Base-by-base conservation (phyloP, 352 stramenopile genomes). In the Phytophthora fragariaefolia region DNA sequence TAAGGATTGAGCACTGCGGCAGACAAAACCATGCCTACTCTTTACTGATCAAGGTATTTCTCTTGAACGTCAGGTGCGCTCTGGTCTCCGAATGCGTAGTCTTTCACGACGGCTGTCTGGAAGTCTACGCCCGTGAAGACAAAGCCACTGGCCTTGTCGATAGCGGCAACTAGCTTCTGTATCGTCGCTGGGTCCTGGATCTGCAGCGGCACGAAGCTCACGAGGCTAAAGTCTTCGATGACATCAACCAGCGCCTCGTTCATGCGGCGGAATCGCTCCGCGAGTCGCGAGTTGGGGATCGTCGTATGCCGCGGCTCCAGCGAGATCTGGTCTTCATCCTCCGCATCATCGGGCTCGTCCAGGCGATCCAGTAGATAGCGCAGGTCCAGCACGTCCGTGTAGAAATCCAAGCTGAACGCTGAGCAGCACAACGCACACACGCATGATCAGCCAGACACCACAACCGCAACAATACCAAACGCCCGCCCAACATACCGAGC, bases 401-500 rank as follows among this genome's bases (percentile, higher is more conserved):
- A 96, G 58, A 94, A 96, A 62, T 96, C 87, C 59, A 96, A 80
- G 61, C 92, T 96, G 71, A 94, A 96, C 1, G 87, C 84, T 87
- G 49, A 48, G 36, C 18, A 65, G n/a, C 50, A 23, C 24, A n/a
- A 20, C 12, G 7, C 59, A 18, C 7, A 53, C 23, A 43, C 6
- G 4, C 1, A 4, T 32, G 9, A 8, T 56, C 26, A 42, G 20
- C 13, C 13, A 49, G 20, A 9, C 12, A 3, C 18, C 17, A 9
- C 3, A n/a, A 52, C 18, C 6, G 17, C 42, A 28, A 8, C 6
- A 57, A 6, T 13, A 60, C 26, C 7, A 54, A 3, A 38, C 15
- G 9, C 47, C 1, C 30, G 12, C 15, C 8, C 12, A 43, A 56
- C 58, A 40, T 79, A 90, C 76, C 82, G n/a, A 92, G 75, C 65